Conservation (phyloP, 176 grass and related monocot species). For the Saccharum spontaneum region DNA sequence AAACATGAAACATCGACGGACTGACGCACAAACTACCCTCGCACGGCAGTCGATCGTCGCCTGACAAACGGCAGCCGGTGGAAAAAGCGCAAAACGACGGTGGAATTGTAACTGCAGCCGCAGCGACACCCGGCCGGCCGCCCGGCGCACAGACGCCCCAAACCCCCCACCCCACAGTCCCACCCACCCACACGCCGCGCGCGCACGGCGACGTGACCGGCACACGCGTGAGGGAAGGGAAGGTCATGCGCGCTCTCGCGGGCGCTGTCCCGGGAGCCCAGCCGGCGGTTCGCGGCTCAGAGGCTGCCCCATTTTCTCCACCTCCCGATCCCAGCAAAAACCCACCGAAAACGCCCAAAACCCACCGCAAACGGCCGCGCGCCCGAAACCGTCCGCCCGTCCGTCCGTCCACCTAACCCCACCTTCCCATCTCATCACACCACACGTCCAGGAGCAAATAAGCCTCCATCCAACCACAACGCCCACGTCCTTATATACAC, state of each 20-base stretch:
- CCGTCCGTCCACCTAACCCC: slow-evolving; percentile 25
- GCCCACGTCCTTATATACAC: slow-evolving; percentile 23
- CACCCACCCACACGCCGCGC: not conserved
- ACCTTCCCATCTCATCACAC: not conserved
- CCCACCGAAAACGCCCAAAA: slow-evolving; percentile 30
- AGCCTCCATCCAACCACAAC: not conserved
- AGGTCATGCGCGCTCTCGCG: too few species aligned
- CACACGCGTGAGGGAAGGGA: not conserved
- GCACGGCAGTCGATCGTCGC: not conserved
- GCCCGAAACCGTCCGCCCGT: slow-evolving; percentile 11
- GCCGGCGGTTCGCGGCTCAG: slow-evolving; percentile 13
- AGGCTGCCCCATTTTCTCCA: not conserved
- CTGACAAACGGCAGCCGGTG: not conserved
- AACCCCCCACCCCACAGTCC: not conserved
- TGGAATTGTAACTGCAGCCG: not conserved
- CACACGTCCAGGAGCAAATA: not conserved
- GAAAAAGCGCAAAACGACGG: not conserved
- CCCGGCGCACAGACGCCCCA: not conserved
- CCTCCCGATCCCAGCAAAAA: not conserved
- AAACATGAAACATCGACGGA: not conserved
- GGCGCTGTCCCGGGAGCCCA: not conserved
- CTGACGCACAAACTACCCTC: not conserved
- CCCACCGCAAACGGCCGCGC: slow-evolving; percentile 34
- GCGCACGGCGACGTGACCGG: not conserved
- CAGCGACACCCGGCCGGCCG: not conserved